Base-by-base conservation (phyloP, 169 alveolate genomes). In the Babesia divergens region DNA sequence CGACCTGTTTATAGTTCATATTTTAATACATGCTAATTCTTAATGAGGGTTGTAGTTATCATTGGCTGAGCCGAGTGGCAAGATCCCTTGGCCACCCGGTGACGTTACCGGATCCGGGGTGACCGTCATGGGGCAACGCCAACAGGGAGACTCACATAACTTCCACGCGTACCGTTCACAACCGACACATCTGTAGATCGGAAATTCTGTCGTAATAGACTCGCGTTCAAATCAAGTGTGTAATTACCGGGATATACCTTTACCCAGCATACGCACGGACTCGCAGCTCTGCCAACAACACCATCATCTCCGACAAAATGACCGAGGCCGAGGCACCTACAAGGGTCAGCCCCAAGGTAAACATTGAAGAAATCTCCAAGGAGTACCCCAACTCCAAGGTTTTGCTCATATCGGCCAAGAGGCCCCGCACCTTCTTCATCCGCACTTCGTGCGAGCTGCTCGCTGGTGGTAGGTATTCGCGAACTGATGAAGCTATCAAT, bases 401-500 rank as follows among this genome's bases (percentile, higher is more conserved):
- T 9, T 71, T 89, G 38, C 59, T 89, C 52, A 86, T 89, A 20
- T 86, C 94, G 13, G 84, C 74, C 9, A 70, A 84, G 65, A 55
- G 94, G 59, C 85, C 93, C 7, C 62, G 86, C 64, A 66, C 92
- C n/a, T 89, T 89, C 75, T 70, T 87, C 56, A 90, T 84, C 22
- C 81, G 94, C 42, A 86, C 94, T 14, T 94, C 94, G 16, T 67
- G 93, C 69, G 94, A 89, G 52, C 72, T 87, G 29, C 46, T 89
- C 35, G 94, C 94, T 20, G 93, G 93, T 18, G 94, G 84, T 55
- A 51, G 1, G 77, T 66, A 11, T 3, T 20, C 1, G 6, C 18
- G 37, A 11, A 20, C 2, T 34, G 18, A 4, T 1, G 2, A 16
- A 1, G 54, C 37, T 1, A 24, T 5, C 34, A 42, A 1, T 7